These are phyloP conservation scores for Pugionium cornutum DNA, from an alignment of 345 rosid genomes.

Conservation along the genomic window DNA sequence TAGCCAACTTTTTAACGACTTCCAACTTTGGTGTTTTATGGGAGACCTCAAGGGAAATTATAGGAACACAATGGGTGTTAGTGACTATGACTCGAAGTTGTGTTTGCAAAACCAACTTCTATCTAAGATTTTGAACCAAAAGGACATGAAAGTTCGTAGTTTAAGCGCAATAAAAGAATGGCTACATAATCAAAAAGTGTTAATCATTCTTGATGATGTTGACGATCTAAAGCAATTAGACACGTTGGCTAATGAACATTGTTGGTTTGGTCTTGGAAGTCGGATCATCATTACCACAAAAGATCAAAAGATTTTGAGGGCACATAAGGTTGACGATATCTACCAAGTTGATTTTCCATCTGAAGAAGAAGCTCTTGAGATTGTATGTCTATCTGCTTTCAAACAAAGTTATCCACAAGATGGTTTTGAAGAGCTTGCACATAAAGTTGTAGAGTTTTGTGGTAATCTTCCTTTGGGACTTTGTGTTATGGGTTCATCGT, in stretches of 20 bases:
- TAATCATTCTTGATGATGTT: slow-evolving; percentile 51
- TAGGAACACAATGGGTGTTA: neutral
- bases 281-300: slow-evolving; percentile 60
- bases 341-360: slow-evolving; percentile 19
- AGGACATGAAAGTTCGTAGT: neutral
- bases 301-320: slow-evolving; percentile 28
- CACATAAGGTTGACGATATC: neutral
- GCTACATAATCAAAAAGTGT: neutral
- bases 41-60: neutral
- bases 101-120: neutral
- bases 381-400: slow-evolving; percentile 27
- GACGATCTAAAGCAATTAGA: slow-evolving; percentile 42
- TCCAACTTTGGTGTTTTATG: neutral
- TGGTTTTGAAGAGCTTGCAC: slow-evolving; percentile 14
- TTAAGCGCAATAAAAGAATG: neutral
- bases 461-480: slow-evolving; percentile 42
- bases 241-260: slow-evolving; percentile 40
- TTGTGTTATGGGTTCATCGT: slow-evolving; percentile 34
- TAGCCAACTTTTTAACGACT: neutral
- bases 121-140: neutral
- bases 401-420: neutral
- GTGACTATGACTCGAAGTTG: neutral
- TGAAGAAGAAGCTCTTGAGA: slow-evolving; percentile 12
- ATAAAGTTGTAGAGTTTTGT: slow-evolving; percentile 1
- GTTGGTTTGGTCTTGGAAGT: slow-evolving; percentile 53